Evolutionary conservation across 352 stramenopile species (phyloP).

Genomic region (Phytophthora idaei): DNA sequence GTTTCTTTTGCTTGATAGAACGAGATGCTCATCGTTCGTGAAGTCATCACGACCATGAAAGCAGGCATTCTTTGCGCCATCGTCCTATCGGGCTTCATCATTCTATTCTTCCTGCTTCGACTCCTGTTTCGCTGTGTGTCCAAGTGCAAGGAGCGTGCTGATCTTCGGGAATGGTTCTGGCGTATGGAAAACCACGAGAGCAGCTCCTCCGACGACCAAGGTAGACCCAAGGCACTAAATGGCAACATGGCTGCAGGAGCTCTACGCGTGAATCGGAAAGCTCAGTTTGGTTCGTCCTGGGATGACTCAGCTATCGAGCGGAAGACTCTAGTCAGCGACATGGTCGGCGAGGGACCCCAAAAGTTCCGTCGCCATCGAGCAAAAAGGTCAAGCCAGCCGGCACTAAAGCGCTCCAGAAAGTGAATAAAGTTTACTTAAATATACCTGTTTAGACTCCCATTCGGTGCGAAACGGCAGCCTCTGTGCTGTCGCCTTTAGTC

Average conservation of each 20-base stretch:
- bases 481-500: neutral
- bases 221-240: constrained; percentile 2
- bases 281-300: constrained; percentile 80
- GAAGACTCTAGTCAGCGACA: constrained; percentile 75
- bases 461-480: constrained; percentile 16
- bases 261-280: constrained; percentile 69
- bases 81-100: constrained; percentile 70
- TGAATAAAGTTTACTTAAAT: constrained; percentile 28
- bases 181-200: constrained; percentile 50
- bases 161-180: constrained; percentile 82
- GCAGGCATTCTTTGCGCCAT: constrained; percentile 79
- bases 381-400: constrained; percentile 35
- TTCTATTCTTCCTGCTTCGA: constrained; percentile 73
- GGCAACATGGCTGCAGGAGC: constrained; percentile 27
- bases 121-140: constrained; percentile 73
- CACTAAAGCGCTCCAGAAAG: constrained; percentile 32
- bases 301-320: constrained; percentile 82
- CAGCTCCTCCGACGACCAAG: constrained; percentile 4
- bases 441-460: no score
- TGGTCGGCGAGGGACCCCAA: constrained; percentile 48
- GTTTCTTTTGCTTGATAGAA: constrained; percentile 44
- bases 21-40: constrained; percentile 77
- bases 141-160: constrained; percentile 72
- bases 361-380: constrained; percentile 42
- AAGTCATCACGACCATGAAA: constrained; percentile 90